Evolutionary conservation across 257 asterid genomes (phyloP).

Genomic region (Haberlea rhodopensis): DNA sequence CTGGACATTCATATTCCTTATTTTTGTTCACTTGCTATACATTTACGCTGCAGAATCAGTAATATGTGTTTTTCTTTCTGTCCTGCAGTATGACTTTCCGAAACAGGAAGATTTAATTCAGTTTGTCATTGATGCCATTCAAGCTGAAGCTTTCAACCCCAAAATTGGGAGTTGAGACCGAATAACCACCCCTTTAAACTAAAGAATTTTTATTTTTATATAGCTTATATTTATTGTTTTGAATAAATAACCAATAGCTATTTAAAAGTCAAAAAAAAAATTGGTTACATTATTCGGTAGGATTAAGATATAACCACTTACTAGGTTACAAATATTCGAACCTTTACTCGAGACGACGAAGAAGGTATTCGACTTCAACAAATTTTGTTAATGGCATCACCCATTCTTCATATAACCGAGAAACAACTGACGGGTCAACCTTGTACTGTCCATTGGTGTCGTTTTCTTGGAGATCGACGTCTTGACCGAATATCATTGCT

Average conservation of each 20-base stretch:
- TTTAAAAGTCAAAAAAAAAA: too few species aligned
- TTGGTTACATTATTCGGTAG: too few species aligned
- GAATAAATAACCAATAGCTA: too few species aligned
- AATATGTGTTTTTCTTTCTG: slow-evolving; percentile 13
- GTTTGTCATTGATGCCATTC: slow-evolving; percentile 91
- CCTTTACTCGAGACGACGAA: slow-evolving; percentile 53
- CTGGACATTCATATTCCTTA: too few species aligned
- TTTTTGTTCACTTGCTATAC: slow-evolving; percentile 4
- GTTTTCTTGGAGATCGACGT: slow-evolving; percentile 43
- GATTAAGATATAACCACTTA: too few species aligned
- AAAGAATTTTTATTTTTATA: too few species aligned
- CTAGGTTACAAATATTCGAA: not conserved
- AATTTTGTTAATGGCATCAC: slow-evolving; percentile 77
- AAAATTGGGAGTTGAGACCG: too few species aligned
- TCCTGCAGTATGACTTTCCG: slow-evolving; percentile 88
- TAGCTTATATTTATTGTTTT: too few species aligned
- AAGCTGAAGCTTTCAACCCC: slow-evolving; percentile 92
- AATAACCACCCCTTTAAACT: too few species aligned
- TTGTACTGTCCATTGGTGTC: slow-evolving; percentile 40
- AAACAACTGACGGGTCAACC: slow-evolving; percentile 57
- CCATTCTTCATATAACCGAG: slow-evolving; percentile 65
- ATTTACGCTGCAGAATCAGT: slow-evolving; percentile 5
- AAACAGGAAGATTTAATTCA: slow-evolving; percentile 87
- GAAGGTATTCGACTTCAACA: slow-evolving; percentile 83
- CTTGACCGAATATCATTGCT: slow-evolving; percentile 63